Percentiles rank a stretch among this genome's conserved stretches.
Evolutionary conservation across 805 yeast genomes (phyloP).

Genomic region (Cyberlindnera euphorbiiphila): DNA sequence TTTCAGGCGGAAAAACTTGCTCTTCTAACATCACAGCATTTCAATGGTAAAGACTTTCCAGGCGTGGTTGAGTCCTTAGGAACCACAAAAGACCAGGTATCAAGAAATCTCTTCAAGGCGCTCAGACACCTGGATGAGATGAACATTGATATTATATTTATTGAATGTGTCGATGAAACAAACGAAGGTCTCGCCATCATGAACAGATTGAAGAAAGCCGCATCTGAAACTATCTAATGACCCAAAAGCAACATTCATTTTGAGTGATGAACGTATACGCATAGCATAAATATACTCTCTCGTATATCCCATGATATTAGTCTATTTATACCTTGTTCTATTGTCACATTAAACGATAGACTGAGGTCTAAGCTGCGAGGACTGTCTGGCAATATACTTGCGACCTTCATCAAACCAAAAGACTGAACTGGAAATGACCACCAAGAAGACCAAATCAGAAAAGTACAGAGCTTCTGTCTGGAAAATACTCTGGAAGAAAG

Average conservation of each 20-base stretch:
- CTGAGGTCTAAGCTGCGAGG: not conserved
- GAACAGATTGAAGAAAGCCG: conserved; percentile 88
- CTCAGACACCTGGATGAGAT: conserved; percentile 73
- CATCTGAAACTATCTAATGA: conserved; percentile 42
- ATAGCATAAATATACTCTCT: no score
- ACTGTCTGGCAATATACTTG: conserved; percentile 41
- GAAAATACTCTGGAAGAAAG: conserved; percentile 87
- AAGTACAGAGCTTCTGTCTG: conserved; percentile 88
- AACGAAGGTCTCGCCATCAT: conserved; percentile 91
- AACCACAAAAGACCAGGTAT: conserved; percentile 48
- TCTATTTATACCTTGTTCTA: no score
- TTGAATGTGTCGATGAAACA: conserved; percentile 74
- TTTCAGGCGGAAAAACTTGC: conserved; percentile 41
- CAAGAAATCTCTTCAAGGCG: conserved; percentile 66
- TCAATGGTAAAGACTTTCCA: conserved; percentile 19
- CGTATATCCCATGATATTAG: no score
- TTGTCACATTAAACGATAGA: conserved; percentile 28
- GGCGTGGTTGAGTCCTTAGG: conserved; percentile 39
- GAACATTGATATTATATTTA: conserved; percentile 64
- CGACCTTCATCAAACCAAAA: conserved; percentile 81
- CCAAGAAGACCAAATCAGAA: conserved; percentile 62
- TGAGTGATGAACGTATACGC: no score
- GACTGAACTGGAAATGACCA: conserved; percentile 69
- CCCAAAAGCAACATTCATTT: no score
- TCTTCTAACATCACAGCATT: conserved; percentile 39